phyloP scores from a whole-genome alignment of 805 yeast species.

The Torulaspora microellipsoides region DNA sequence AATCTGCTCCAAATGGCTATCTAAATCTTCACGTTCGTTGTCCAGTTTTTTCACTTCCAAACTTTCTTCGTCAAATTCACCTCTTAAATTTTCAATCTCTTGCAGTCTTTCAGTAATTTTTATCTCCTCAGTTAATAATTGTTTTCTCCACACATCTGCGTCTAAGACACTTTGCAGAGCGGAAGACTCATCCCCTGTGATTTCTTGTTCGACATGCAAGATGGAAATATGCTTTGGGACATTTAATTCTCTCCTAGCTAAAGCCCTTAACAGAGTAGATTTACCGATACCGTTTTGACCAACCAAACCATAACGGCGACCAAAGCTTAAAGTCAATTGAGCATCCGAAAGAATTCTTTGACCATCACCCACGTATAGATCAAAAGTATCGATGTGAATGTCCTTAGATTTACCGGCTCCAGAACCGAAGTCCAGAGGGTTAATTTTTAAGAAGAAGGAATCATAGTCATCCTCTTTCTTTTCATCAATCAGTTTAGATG shows the following conservation, averaged over 20 bases:
- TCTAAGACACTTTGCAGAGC: slow-evolving; percentile 96
- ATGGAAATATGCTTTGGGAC: slow-evolving; percentile 95
- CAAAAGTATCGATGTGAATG: slow-evolving; percentile 87
- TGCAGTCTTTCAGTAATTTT: slow-evolving; percentile 67
- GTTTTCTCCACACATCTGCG: slow-evolving; percentile 99
- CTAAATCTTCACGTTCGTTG: slow-evolving; percentile 85
- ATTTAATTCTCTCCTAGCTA: slow-evolving; percentile 88
- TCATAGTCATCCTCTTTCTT: slow-evolving; percentile 75
- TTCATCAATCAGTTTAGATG: slow-evolving; percentile 79
- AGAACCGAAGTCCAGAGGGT: slow-evolving; percentile 86
- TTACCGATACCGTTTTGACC: slow-evolving; percentile 99
- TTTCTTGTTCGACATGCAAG: slow-evolving; percentile 96
- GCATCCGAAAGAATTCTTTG: slow-evolving; percentile 88
- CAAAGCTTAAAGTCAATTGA: slow-evolving; percentile 78
- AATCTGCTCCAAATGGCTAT: slow-evolving; percentile 69
- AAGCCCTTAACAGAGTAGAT: slow-evolving; percentile 85
- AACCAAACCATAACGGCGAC: slow-evolving; percentile 93
- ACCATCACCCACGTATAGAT: slow-evolving; percentile 93
- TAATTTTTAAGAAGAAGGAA: slow-evolving; percentile 89
- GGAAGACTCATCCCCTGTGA: slow-evolving; percentile 84
- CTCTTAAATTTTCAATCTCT: slow-evolving; percentile 66
- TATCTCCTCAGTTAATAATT: slow-evolving; percentile 68
- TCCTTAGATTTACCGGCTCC: slow-evolving; percentile 98
- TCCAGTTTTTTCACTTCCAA: slow-evolving; percentile 75
- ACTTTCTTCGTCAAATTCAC: slow-evolving; percentile 71